Evolutionary conservation across 202 grass and related monocot species (phyloP), one percentile per base, ranked within the genome.

Genomic region (Zoysia matrella): DNA sequence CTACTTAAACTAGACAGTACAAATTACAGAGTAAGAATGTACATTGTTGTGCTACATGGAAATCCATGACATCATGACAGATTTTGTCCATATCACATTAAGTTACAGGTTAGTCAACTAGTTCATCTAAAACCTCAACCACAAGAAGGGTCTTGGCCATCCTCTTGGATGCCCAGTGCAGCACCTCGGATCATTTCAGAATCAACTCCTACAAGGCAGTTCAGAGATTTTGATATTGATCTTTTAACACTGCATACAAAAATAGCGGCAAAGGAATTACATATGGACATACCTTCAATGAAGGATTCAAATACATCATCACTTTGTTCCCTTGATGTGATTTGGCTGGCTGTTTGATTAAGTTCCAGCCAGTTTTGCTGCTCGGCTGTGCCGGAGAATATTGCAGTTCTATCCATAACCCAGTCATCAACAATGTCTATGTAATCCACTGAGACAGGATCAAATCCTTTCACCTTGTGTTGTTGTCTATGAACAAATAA

Each of bases 351-450:
- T 66, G 88, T 78, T 67, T 87, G 92, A 87, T 80, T 88, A 78
- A 98, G 65, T 52, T 91, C 86, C 86, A 84, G 87, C 95, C 92
- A 98, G 47, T 93, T 94, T 65, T 72, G 58, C 63, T 83, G 80
- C 53, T 95, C 92, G 1, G 60, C 46, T 13, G 40, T 73, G 14
- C 73, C 80, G 13, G 86, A 93, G 8, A 86, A 79, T 39, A 84
- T 22, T 66, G 53, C 67, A 78, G 82, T 77, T 91, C 80, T 91
- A 84, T 95, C 92, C 76, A 93, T 13, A 80, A 90, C 64, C 95
- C 95, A 98, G 71, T 98, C 88, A 67, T 90, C 88, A 81, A 98
- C 86, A 71, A 84, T 89, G 77, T 91, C 90, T 45, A 90, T 88
- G 78, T 91, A 85, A 73, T 89, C 86, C 40, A 93, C 52, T 9